A percentile compares a stretch with the other conserved stretches of the same genome.
Evolutionary conservation across 768 basidiomycete species (phyloP).

Genomic region (Amanita pallidorosea): DNA sequence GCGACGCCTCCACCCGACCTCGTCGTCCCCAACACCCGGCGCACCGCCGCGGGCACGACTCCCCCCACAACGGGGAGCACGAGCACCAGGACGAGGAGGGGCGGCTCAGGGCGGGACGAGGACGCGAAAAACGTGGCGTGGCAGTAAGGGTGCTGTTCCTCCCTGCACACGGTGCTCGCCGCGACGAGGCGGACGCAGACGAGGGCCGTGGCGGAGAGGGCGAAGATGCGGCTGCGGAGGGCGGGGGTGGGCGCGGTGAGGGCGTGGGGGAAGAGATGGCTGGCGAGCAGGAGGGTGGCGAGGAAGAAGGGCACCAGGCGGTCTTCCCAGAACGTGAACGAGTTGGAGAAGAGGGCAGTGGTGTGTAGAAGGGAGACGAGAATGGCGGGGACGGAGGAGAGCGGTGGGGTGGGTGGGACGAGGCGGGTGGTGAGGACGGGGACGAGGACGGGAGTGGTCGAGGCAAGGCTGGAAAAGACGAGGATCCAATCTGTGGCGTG

Average conservation of each 20-base stretch:
- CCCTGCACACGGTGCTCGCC: conserved; percentile 80
- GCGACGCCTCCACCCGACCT: too few species aligned
- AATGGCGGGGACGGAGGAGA: conserved; percentile 29
- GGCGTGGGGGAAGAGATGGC: conserved; percentile 35
- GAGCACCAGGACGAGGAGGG: conserved; percentile 41
- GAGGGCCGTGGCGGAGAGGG: too few species aligned
- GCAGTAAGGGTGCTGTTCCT: conserved; percentile 90
- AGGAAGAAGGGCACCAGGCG: conserved; percentile 67
- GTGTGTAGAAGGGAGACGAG: conserved; percentile 61
- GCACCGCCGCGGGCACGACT: conserved; percentile 43
- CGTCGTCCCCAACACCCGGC: conserved; percentile 22
- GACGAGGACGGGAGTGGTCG: conserved; percentile 15
- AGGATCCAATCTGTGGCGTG: conserved; percentile 33
- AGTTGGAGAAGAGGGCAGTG: conserved; percentile 81
- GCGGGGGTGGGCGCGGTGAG: conserved; percentile 52
- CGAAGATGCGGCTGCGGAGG: conserved; percentile 73
- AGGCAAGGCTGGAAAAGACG: conserved; percentile 24
- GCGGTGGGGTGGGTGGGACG: conserved; percentile 20
- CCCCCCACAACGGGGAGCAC: conserved; percentile 43
- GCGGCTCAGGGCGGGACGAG: conserved; percentile 27
- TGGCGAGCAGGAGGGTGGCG: conserved; percentile 50
- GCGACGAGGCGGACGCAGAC: conserved; percentile 66
- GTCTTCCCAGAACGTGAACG: conserved; percentile 97
- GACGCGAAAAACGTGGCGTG: conserved; percentile 83
- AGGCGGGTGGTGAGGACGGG: conserved; percentile 13